Base-by-base conservation (phyloP, 2,329 filamentous ascomycete species). In the Fusarium continuum region DNA sequence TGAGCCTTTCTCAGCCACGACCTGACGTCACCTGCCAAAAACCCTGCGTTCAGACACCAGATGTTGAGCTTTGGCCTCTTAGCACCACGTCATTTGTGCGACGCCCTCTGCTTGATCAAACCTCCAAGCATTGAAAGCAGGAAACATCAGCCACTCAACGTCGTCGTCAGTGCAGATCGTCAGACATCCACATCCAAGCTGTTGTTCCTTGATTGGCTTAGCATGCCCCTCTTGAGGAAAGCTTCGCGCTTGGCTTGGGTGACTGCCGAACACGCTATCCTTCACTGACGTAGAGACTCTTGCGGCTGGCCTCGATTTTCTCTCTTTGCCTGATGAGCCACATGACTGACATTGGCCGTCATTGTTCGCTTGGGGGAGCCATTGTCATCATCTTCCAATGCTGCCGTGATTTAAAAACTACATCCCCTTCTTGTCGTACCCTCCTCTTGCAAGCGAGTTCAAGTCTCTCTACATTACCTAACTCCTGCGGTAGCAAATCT, bases 211-310 rank as follows among this genome's bases (percentile, higher is more conserved):
- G 52, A 54, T 65, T 65, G 58, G 57, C 14, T 29, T 53, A 26
- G 9, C 16, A 5, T 32, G 29, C n/a, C 47, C 51, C 32, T n/a
- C 20, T 28, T 32, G 13, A 36, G 62, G 62, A 65, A 65, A 53
- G 62, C 48, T 66, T 64, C 58, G 47, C 40, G 53, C 58, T 57
- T 51, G 51, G 43, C 25, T 41, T 45, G 45, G 25, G 41, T 50
- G 63, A 66, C 62, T 63, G 62, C 56, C 62, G 62, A 52, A 43
- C 39, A 49, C 58, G 55, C 55, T 29, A 44, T 23, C 34, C 38
- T 43, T 61, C 54, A 60, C 52, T 65, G 61, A 65, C 62, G 62
- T 65, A 65, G 50, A 39, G 46, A 35, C 34, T 48, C 56, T 23
- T 53, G 39, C 43, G 38, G 56, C 41, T 34, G 61, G 62, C 57